These are phyloP conservation scores for Metschnikowia santaceciliae DNA, from an alignment of 805 yeast genomes.

Conservation along the genomic window DNA sequence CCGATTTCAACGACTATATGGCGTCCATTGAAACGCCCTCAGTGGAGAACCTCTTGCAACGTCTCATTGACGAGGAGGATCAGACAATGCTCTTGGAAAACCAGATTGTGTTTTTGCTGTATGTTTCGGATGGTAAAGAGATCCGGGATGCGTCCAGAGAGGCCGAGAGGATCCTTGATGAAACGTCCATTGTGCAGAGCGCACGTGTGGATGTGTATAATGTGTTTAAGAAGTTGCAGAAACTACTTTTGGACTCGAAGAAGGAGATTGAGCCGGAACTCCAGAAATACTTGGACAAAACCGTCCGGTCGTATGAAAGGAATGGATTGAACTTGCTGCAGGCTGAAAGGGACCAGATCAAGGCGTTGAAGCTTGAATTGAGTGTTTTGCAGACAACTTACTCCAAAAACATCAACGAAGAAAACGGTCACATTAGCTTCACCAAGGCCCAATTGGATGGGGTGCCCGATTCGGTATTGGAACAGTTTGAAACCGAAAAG, in stretches of 20 bases:
- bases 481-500: conserved; percentile 50
- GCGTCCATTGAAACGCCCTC: conserved; percentile 49
- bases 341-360: conserved; percentile 53
- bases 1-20: conserved; percentile 50
- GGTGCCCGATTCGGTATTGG: conserved; percentile 61
- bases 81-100: conserved; percentile 40
- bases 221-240: conserved; percentile 52
- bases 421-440: conserved; percentile 56
- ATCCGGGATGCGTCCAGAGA: conserved; percentile 67
- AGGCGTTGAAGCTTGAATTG: conserved; percentile 55
- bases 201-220: conserved; percentile 62
- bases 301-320: conserved; percentile 54
- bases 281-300: conserved; percentile 53
- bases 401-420: conserved; percentile 67
- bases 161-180: conserved; percentile 56
- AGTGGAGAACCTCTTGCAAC: conserved; percentile 52
- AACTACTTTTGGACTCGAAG: conserved; percentile 22
- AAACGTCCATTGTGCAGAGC: conserved; percentile 59
- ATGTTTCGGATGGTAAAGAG: conserved; percentile 62
- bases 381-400: conserved; percentile 55
- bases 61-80: conserved; percentile 51
- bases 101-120: conserved; percentile 65
- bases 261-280: conserved; percentile 46
- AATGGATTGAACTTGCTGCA: conserved; percentile 63
- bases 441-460: conserved; percentile 67